phyloP scores from a whole-genome alignment of 1,284 basidiomycete species.

The Dichomitus squalens region DNA sequence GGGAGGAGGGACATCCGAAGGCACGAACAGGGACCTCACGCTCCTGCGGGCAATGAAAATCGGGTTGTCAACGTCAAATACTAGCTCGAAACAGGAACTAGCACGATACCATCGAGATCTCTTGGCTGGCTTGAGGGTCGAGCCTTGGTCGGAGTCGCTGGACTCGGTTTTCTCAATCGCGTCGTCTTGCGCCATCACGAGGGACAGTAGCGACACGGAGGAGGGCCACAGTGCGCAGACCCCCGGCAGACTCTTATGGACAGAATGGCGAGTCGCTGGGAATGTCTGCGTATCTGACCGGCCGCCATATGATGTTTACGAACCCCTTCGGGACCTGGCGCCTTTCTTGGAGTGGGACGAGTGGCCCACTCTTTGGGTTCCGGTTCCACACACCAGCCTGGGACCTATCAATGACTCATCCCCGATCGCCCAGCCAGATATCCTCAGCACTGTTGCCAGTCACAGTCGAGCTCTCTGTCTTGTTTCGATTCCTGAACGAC shows the following conservation, averaged over 20 bases:
- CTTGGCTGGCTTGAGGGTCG: conserved; percentile 5
- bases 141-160: not conserved
- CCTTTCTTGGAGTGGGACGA: not conserved
- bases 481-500: too few relatives aligned
- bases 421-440: too few relatives aligned
- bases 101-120: conserved; percentile 15
- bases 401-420: too few relatives aligned
- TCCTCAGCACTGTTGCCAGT: too few relatives aligned
- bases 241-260: not conserved
- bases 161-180: conserved; percentile 9
- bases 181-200: conserved; percentile 15
- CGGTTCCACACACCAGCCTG: too few relatives aligned
- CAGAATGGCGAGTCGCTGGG: not conserved
- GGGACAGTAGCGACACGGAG: not conserved
- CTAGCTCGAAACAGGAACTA: not conserved
- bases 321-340: not conserved
- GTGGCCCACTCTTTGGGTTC: not conserved
- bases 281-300: not conserved
- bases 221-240: not conserved
- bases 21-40: conserved; percentile 26
- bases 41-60: conserved; percentile 8
- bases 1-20: conserved; percentile 44
- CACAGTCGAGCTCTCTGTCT: too few relatives aligned
- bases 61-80: not conserved
- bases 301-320: conserved; percentile 2